A percentile compares a stretch with the other conserved stretches of the same genome.
These are phyloP conservation scores for Phytophthora foliorum DNA, from an alignment of 352 stramenopile genomes.

Conservation along the genomic window DNA sequence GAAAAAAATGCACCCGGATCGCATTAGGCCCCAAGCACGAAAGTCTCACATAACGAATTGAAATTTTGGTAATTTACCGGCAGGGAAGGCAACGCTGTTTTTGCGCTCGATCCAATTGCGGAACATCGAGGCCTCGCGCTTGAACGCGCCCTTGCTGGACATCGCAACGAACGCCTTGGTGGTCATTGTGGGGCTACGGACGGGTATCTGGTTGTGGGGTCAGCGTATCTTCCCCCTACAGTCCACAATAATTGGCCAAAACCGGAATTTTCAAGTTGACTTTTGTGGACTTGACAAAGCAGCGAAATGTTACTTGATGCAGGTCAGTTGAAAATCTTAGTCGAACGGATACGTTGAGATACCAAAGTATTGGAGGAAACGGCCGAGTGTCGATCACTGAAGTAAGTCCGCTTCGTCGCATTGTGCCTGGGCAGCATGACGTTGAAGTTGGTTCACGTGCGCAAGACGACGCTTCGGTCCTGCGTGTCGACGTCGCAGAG, in stretches of 20 bases:
- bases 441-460: constrained; percentile 18
- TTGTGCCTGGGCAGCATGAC: background rate
- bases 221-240: background rate
- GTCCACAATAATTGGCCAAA: constrained; percentile 35
- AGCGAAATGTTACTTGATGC: constrained; percentile 13
- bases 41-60: constrained; percentile 20
- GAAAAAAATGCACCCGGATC: background rate
- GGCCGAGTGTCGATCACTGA: constrained; percentile 21
- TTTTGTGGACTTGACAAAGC: no score
- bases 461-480: constrained; percentile 20
- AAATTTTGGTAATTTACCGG: constrained; percentile 30
- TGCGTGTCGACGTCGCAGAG: constrained; percentile 20
- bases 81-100: constrained; percentile 25
- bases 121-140: constrained; percentile 39
- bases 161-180: constrained; percentile 35
- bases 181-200: constrained; percentile 20
- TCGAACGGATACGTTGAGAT: constrained; percentile 3
- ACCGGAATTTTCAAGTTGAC: no score
- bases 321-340: constrained; percentile 17
- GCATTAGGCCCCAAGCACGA: constrained; percentile 12
- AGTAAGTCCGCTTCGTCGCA: constrained; percentile 25
- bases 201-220: no score
- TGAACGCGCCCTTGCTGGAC: constrained; percentile 42
- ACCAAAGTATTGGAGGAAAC: background rate
- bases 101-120: constrained; percentile 48